Conservation (phyloP, 129 eudicot genomes). For the Lactuca saligna region DNA sequence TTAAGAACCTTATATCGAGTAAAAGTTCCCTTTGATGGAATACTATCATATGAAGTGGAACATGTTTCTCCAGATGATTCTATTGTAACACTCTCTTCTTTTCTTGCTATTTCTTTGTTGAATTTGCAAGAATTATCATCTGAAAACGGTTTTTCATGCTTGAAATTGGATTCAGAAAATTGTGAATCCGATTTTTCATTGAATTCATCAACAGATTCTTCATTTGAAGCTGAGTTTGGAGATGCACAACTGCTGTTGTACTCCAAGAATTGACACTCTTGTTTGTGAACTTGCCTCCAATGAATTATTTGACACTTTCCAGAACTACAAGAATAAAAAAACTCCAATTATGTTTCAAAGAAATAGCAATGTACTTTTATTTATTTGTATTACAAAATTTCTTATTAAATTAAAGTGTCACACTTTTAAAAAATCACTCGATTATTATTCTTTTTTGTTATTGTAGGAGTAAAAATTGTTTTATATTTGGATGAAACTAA, state of each 20-base stretch:
- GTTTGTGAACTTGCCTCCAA: conserved; percentile 95
- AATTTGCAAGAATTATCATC: conserved; percentile 49
- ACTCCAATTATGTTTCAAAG: too few relatives aligned
- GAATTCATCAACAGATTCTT: neutral
- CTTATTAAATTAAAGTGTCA: too few relatives aligned
- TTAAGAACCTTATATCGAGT: conserved; percentile 49
- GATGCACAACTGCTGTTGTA: conserved; percentile 39
- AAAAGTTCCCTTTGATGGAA: conserved; percentile 33
- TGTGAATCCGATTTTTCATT: conserved; percentile 34
- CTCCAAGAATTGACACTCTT: conserved; percentile 69
- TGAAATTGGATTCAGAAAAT: conserved; percentile 23
- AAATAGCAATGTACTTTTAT: too few relatives aligned
- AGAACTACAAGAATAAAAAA: conserved; percentile 53
- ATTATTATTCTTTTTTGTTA: too few relatives aligned
- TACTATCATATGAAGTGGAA: conserved; percentile 39
- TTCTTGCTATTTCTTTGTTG: conserved; percentile 32
- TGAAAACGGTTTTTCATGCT: conserved; percentile 33
- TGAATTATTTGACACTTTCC: conserved; percentile 93
- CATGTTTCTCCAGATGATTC: conserved; percentile 36
- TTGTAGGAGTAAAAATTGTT: too few relatives aligned
- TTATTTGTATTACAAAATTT: too few relatives aligned
- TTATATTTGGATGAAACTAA: too few relatives aligned
- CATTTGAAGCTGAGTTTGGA: conserved; percentile 34
- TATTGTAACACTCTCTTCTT: conserved; percentile 33
- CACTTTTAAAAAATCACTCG: too few relatives aligned